These are phyloP conservation scores for Fraxinus baroniana DNA, from an alignment of 305 asterid species.

Conservation along the genomic window DNA sequence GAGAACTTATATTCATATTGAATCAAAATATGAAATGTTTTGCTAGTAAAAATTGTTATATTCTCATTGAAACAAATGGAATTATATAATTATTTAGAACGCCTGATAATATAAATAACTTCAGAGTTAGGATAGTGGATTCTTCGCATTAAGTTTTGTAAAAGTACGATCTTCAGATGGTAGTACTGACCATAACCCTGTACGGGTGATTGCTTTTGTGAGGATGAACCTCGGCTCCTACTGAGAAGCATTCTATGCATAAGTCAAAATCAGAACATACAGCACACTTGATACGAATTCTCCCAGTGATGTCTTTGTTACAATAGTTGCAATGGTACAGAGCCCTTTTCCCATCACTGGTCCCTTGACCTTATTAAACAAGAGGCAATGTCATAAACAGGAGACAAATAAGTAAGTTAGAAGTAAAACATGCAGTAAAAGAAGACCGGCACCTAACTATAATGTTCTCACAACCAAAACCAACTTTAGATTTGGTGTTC, in stretches of 20 bases:
- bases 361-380: conserved; percentile 55
- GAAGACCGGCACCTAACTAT: conserved; percentile 4
- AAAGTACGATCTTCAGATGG: conserved; percentile 14
- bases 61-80: neutral
- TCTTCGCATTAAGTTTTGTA: neutral
- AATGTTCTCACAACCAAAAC: neutral
- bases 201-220: conserved; percentile 71
- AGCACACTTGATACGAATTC: conserved; percentile 72
- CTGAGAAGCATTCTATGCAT: conserved; percentile 82
- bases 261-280: conserved; percentile 76
- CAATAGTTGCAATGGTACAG: conserved; percentile 76
- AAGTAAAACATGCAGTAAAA: neutral
- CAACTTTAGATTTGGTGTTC: neutral
- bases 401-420: conserved; percentile 10
- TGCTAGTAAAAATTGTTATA: conserved; percentile 1
- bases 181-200: conserved; percentile 69
- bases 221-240: conserved; percentile 77
- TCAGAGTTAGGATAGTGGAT: neutral
- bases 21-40: neutral
- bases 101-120: conserved; percentile 7
- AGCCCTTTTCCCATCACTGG: conserved; percentile 65
- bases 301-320: conserved; percentile 68
- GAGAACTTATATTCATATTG: neutral
- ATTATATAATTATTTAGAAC: conserved; percentile 5
- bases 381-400: conserved; percentile 14